These are phyloP conservation scores for Paecilomyces fulvus DNA, from an alignment of 2,329 filamentous ascomycete genomes.

Conservation along the genomic window DNA sequence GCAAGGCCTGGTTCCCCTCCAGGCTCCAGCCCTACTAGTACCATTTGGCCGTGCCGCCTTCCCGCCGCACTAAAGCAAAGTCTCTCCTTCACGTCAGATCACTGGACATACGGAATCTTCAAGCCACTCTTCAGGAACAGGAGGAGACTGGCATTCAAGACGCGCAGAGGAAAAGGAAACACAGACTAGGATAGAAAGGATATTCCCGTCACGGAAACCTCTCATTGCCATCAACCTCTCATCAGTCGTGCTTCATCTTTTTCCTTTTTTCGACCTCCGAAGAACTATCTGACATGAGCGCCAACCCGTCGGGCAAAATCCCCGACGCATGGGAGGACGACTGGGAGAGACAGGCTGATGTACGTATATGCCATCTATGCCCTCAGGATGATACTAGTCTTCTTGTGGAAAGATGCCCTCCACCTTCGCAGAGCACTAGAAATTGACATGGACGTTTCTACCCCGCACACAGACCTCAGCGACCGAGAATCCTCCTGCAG, in stretches of 20 bases:
- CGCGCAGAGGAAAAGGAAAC: not conserved
- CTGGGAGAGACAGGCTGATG: conserved; percentile 75
- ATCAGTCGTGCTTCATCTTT: not conserved
- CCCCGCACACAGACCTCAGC: not conserved
- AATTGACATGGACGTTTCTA: not conserved
- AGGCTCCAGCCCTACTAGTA: not conserved
- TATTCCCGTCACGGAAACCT: not conserved
- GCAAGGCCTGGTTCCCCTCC: not conserved
- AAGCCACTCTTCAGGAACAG: not conserved
- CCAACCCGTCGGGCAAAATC: conserved; percentile 43
- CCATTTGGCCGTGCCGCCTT: not conserved
- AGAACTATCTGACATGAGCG: conserved; percentile 23
- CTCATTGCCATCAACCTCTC: not conserved
- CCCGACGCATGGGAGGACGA: conserved; percentile 88
- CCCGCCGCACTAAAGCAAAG: not conserved
- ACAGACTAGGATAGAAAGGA: not conserved
- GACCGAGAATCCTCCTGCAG: conserved; percentile 21
- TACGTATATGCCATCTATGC: conserved; percentile 23
- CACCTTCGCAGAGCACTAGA: not conserved
- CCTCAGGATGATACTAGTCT: not conserved
- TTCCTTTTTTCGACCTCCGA: not conserved
- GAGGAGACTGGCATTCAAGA: not conserved
- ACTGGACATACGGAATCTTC: not conserved
- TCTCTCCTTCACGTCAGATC: not conserved
- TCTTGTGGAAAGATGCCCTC: not conserved